Conservation (phyloP, 2,329 filamentous ascomycete species). For the Leptographium wingfieldii region DNA sequence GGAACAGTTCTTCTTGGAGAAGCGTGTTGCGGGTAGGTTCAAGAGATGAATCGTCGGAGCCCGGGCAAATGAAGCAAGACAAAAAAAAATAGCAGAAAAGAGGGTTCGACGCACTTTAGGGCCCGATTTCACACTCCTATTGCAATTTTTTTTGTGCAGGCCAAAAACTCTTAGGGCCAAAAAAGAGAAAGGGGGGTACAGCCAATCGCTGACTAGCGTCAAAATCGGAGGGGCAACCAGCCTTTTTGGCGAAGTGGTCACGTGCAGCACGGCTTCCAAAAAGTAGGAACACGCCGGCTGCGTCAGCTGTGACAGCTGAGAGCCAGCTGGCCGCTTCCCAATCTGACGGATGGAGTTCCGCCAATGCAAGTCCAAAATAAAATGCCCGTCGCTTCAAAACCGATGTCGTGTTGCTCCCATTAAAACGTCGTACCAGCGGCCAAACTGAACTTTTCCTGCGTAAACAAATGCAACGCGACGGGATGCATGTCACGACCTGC, state of each 20-base stretch:
- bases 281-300: neutral
- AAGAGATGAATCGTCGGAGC: neutral
- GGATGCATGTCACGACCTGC: neutral
- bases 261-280: neutral
- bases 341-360: too few relatives aligned
- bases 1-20: conserved; percentile 1
- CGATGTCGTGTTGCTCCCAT: neutral
- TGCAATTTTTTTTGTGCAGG: conserved; percentile 11
- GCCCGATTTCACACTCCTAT: neutral
- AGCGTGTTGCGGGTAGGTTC: neutral
- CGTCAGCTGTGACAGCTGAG: neutral
- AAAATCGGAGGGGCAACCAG: neutral
- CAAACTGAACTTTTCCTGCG: neutral
- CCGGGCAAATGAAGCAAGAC: conserved; percentile 1
- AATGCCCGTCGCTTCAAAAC: neutral
- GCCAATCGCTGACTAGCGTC: conserved; percentile 14
- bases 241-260: neutral
- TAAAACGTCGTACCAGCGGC: neutral
- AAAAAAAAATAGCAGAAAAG: conserved; percentile 1
- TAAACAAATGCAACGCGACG: neutral
- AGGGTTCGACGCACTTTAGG: conserved; percentile 1
- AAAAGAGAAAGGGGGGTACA: conserved; percentile 9
- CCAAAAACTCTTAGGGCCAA: conserved; percentile 14
- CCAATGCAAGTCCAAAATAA: neutral
- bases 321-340: neutral